A percentile compares a stretch with the other conserved stretches of the same genome.
Conservation (phyloP, 2,329 filamentous ascomycete genomes). For the Cercospora sojina region DNA sequence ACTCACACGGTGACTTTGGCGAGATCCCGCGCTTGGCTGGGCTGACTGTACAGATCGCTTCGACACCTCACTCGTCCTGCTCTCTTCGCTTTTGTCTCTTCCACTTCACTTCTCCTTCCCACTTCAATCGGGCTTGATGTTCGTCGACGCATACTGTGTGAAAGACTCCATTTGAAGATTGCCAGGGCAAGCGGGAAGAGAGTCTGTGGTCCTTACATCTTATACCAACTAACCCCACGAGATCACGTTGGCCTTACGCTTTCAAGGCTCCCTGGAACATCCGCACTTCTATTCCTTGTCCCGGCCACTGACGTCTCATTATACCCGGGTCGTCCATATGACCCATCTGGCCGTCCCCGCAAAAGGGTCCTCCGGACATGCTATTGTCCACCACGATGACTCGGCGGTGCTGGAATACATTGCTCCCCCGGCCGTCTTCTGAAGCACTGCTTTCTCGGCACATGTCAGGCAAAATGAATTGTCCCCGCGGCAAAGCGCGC, state of each 20-base stretch:
- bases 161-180: neutral
- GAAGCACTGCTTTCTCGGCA: neutral
- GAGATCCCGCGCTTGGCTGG: slow-evolving; percentile 5
- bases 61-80: neutral
- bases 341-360: neutral
- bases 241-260: neutral
- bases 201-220: neutral
- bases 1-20: slow-evolving; percentile 11
- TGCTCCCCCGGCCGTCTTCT: neutral
- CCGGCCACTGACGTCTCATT: neutral
- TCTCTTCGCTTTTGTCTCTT: neutral
- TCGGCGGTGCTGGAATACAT: neutral
- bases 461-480: neutral
- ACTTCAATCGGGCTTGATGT: slow-evolving; percentile 4
- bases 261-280: neutral
- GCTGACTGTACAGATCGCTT: slow-evolving; percentile 5
- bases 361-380: neutral
- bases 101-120: neutral
- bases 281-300: neutral
- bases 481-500: neutral
- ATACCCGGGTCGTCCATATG: neutral
- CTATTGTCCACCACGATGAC: neutral
- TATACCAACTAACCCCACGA: neutral
- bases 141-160: neutral
- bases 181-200: neutral